Base-by-base conservation (phyloP, 2,329 filamentous ascomycete species). In the Alternaria rosae region DNA sequence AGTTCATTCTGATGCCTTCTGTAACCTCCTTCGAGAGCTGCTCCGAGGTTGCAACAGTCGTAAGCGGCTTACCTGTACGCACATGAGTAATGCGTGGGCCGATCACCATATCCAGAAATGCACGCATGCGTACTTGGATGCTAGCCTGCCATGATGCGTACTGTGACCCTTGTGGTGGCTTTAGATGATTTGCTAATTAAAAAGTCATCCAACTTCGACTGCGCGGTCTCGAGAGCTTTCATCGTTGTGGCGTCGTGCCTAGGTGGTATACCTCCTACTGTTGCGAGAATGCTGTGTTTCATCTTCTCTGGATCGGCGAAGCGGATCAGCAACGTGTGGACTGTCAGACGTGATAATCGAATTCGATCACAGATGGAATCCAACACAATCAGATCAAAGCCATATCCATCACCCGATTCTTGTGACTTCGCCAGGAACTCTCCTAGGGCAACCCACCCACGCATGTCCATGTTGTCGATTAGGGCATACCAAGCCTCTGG, bases 381-480 rank as follows among this genome's bases (percentile, higher is more conserved):
- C 13, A 72, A 43, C 4, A 67, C 66, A 10, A 69, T 58, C 4
- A 72, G 45, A 12, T 71, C 61, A 7, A 66, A 51, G 3, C 64
- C 70, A 45, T 63, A 55, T 3, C 26, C 48, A 9, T 44, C 44
- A 28, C 41, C 59, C 6, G 51, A 11, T 9, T 38, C 6, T 7
- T 38, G 35, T 26, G 28, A 10, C 11, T 43, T 47, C 32, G 32
- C 30, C 13, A 74, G 26, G 25, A 65, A 70, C 0, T 30, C 11
- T 8, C 70, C 68, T 8, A 74, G 23, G 6, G 65, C 64, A 20
- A 75, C 58, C 71, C 72, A 75, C 7, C 66, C 70, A 32, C 63
- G 67, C 64, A 72, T 68, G 13, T 72, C 62, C 64, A 68, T 65
- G 1, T 57, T 26, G 11, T 57, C 25, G 41, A 70, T 64, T 1